Evolutionary conservation across 1,284 basidiomycete species (phyloP), one percentile per base, ranked within the genome.

Genomic region (Pisolithus thermaeus): DNA sequence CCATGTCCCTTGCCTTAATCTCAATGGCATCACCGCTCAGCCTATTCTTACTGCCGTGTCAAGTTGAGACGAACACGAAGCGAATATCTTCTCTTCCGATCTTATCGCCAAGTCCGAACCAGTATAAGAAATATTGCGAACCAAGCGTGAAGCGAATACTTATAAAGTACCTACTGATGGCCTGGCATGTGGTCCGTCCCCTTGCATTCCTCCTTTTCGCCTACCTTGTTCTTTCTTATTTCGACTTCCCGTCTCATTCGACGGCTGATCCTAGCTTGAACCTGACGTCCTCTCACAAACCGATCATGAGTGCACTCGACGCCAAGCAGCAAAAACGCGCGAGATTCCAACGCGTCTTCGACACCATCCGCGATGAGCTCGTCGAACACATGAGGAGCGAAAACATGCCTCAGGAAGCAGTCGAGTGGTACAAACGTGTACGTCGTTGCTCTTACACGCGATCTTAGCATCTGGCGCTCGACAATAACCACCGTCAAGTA

Each of bases 381-480:
- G 61, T 82, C 45, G 73, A 69, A 1, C 75, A 80, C 59, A 68
- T 84, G 53, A 70, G 73, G 47, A 64, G 64, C 3, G 71, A 80
- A 54, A 70, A 72, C 7, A 80, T 87, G 81, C 84, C 85, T 3
- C 58, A 68, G 39, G 84, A 85, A 43, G 83, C 83, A 2, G 66
- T 79, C 49, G 73, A 77, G 39, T 87, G 85, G 85, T 87, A 77
- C 67, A 72, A 75, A 58, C 67, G 69, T 52, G 82, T 83, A 35
- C 27, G 77, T 69, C 28, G 38, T n/a, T 43, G 28, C 30, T 38
- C 23, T n/a, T n/a, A n/a, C n/a, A n/a, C n/a, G n/a, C n/a, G 44
- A 23, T 46, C 32, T 5, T 12, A 4, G 4, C 32, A 5, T 35
- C 32, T 35, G 11, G 3, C 32, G 3, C 12, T 14, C 32, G 32